phyloP scores from a whole-genome alignment of 306 rosid genomes.

The Vigna radiata region DNA sequence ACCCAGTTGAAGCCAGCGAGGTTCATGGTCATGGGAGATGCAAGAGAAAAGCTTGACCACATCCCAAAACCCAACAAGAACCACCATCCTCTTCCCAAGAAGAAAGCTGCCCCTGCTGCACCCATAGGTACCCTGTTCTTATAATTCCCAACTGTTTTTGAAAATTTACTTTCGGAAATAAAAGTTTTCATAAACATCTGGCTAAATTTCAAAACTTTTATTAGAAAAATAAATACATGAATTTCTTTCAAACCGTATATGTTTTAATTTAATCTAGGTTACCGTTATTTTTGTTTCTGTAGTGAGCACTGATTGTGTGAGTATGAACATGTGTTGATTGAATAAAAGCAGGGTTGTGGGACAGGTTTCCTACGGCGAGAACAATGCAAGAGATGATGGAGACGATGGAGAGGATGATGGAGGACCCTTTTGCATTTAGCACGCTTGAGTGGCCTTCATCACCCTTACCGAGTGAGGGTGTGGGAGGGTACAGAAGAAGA shows the following conservation, averaged over 20 bases:
- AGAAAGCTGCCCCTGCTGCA: constrained; percentile 48
- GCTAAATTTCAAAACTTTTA: no score
- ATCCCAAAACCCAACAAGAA: constrained; percentile 50
- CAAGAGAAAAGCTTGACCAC: constrained; percentile 63
- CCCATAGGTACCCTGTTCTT: constrained; percentile 56
- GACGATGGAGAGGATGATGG: constrained; percentile 83
- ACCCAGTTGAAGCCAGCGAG: constrained; percentile 41
- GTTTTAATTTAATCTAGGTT: no score
- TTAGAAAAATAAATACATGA: no score
- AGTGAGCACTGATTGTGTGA: neutral
- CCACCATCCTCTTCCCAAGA: constrained; percentile 51
- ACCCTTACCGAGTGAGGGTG: constrained; percentile 48
- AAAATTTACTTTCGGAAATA: no score
- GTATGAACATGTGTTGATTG: no score
- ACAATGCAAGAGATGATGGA: constrained; percentile 89
- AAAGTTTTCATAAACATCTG: no score
- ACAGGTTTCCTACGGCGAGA: constrained; percentile 75
- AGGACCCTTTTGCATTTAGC: constrained; percentile 69
- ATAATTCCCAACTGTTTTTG: no score
- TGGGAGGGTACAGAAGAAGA: constrained; percentile 51
- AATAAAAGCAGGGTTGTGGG: constrained; percentile 71
- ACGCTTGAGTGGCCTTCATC: constrained; percentile 57
- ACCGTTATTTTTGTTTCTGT: neutral
- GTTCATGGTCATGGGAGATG: constrained; percentile 59
- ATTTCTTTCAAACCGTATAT: no score